These are phyloP conservation scores for Penicillium griseofulvum DNA, from an alignment of 2,329 filamentous ascomycete species.

Conservation along the genomic window DNA sequence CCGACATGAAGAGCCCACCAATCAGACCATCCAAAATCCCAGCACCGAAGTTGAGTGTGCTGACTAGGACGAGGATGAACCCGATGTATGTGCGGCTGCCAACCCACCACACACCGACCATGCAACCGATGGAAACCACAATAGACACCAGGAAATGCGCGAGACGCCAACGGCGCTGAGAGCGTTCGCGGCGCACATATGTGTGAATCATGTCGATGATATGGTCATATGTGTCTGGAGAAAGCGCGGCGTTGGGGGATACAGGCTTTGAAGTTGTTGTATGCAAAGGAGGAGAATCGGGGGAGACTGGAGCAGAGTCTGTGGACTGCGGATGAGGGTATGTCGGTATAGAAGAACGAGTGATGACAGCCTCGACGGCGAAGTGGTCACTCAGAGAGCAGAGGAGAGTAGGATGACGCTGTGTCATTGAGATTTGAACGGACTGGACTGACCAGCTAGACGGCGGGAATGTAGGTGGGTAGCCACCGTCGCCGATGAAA, in stretches of 20 bases:
- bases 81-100: constrained; percentile 66
- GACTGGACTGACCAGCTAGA: constrained; percentile 67
- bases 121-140: constrained; percentile 67
- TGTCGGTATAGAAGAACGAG: constrained; percentile 34
- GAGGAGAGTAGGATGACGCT: constrained; percentile 73
- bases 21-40: constrained; percentile 84
- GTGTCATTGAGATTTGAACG: constrained; percentile 73
- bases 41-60: constrained; percentile 70
- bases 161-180: constrained; percentile 69
- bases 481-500: constrained; percentile 65
- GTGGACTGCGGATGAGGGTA: not conserved
- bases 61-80: constrained; percentile 76
- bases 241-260: constrained; percentile 36
- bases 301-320: constrained; percentile 3
- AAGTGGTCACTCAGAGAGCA: constrained; percentile 96
- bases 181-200: constrained; percentile 69
- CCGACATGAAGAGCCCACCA: constrained; percentile 79
- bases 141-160: constrained; percentile 71
- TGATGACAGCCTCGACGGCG: constrained; percentile 77
- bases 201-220: constrained; percentile 68
- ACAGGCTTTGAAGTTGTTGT: constrained; percentile 15
- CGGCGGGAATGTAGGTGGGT: constrained; percentile 29
- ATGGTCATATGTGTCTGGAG: constrained; percentile 61
- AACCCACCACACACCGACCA: constrained; percentile 83
- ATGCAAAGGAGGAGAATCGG: constrained; percentile 14